Evolutionary conservation across 257 asterid species (phyloP), one percentile per base, ranked within the genome.

Genomic region (Sherardia arvensis): DNA sequence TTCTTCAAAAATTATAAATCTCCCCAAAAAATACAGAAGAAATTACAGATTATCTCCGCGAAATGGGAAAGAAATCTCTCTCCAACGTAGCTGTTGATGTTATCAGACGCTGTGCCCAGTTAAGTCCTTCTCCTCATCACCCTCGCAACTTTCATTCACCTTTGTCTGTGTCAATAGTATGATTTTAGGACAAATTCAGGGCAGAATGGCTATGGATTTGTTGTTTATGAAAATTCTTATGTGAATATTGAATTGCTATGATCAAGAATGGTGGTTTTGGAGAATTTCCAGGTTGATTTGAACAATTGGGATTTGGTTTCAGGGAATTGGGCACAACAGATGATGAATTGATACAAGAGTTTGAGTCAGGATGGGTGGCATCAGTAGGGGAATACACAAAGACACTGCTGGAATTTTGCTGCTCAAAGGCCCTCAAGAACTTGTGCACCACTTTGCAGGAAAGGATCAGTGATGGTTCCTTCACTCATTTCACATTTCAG

Each of bases 401-500:
- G 80, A 91, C 79, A 68, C 40, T 86, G 33, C 76, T 91, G 11
- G 95, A 91, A 33, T 81, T 78, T 71, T 86, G 85, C 80, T 73
- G 95, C 77, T 75, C 83, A 7, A 88, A 78, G 63, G 81, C 89
- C 11, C 84, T 91, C 25, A 58, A 74, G 7, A 67, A 77, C 3
- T 53, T 80, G 71, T 88, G 92, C 61, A 54, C 61, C 33, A 54
- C 66, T 48, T 75, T 88, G 40, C 87, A 81, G 5, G 89, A 86
- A 34, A 72, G 64, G 7, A 81, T 88, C 30, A 47, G 61, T 12
- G 77, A 91, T 66, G 93, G 88, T 43, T 77, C 87, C 15, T 85
- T 83, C 59, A 83, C 85, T 57, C 87, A 92, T n/a, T 82, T 83
- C 81, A 86, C 97, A 1, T 88, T 88, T 7, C 87, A 91, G 71